phyloP scores from a whole-genome alignment of 2,329 filamentous ascomycete genomes.

The Alternaria triticina region DNA sequence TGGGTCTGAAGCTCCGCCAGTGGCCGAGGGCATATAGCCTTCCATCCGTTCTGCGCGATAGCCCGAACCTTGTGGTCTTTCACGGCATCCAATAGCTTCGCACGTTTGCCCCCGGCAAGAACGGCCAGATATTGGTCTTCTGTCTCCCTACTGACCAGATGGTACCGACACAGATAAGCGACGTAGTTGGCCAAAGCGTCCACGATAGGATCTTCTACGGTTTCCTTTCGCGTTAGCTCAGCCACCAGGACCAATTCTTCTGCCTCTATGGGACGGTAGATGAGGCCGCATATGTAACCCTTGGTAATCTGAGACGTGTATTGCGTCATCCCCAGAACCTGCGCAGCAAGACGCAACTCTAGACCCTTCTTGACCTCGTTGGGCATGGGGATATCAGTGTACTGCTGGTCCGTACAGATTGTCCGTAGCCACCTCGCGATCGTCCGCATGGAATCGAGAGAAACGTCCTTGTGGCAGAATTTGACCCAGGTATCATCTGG shows the following conservation, averaged over 20 bases:
- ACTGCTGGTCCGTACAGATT: neutral
- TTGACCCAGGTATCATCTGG: neutral
- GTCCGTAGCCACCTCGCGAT: conserved; percentile 8
- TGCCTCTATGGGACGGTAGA: neutral
- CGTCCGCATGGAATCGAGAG: neutral
- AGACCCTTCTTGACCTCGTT: neutral
- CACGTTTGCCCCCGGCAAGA: neutral
- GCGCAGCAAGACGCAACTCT: conserved; percentile 5
- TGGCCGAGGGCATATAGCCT: neutral
- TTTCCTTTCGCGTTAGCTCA: neutral
- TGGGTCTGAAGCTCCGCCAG: neutral
- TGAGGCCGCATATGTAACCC: neutral
- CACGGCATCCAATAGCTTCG: neutral
- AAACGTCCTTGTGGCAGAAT: conserved; percentile 1
- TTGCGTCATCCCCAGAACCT: conserved; percentile 5
- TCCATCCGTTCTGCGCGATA: neutral
- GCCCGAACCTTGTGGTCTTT: neutral
- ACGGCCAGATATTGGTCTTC: neutral
- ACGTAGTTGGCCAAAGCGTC: conserved; percentile 7
- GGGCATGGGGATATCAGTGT: neutral
- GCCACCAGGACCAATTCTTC: conserved; percentile 1
- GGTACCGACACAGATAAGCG: conserved; percentile 2
- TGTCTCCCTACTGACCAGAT: neutral
- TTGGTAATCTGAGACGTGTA: conserved; percentile 6
- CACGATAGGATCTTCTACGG: neutral